phyloP scores from a whole-genome alignment of 257 asterid species.

The Petunia axillaris region DNA sequence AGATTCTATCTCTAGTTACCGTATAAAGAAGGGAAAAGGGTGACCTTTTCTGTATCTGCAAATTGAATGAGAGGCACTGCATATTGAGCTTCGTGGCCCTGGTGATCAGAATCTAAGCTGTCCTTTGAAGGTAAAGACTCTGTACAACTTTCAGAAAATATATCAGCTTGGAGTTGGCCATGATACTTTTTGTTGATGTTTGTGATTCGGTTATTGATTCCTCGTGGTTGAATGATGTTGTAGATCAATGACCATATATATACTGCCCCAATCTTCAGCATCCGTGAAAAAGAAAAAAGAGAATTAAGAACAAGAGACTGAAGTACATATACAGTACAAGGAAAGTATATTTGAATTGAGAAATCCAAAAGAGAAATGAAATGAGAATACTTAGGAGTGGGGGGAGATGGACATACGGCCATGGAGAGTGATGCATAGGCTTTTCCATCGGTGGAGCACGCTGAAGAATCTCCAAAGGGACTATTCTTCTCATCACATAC shows the following conservation, averaged over 20 bases:
- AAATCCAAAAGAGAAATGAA: neutral
- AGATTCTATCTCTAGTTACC: no score
- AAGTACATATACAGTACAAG: no score
- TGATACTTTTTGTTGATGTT: neutral
- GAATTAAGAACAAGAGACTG: no score
- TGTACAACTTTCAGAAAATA: slow-evolving; percentile 10
- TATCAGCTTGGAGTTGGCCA: neutral
- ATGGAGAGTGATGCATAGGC: slow-evolving; percentile 42
- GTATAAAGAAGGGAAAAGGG: neutral
- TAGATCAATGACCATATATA: slow-evolving; percentile 37
- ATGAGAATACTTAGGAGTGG: neutral
- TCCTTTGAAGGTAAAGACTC: slow-evolving; percentile 23
- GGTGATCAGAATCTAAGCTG: neutral
- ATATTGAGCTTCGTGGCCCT: neutral
- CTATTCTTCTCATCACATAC: slow-evolving; percentile 35
- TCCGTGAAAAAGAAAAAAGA: no score
- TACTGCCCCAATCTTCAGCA: slow-evolving; percentile 34
- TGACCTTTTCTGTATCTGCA: neutral
- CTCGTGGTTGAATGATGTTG: slow-evolving; percentile 28
- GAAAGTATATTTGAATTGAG: neutral
- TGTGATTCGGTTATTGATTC: neutral
- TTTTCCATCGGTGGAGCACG: slow-evolving; percentile 34
- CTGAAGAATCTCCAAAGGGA: slow-evolving; percentile 36
- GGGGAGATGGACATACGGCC: slow-evolving; percentile 27
- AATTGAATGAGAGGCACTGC: neutral